Evolutionary conservation across 2,329 filamentous ascomycete species (phyloP).

Genomic region (Fusarium pseudograminearum): DNA sequence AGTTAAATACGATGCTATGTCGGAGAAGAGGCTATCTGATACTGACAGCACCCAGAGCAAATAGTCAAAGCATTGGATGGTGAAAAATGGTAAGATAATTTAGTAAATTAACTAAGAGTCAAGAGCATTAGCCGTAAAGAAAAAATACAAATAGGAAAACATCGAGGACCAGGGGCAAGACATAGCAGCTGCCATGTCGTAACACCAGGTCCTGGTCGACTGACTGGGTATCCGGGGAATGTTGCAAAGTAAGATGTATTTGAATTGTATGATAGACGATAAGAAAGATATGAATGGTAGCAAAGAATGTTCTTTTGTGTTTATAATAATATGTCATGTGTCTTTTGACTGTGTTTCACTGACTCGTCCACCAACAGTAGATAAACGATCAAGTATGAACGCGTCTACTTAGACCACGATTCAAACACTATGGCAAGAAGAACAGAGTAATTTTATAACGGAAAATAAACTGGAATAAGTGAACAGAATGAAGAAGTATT

Average conservation of each 20-base stretch:
- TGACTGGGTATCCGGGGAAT: not conserved
- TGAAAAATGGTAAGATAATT: not conserved
- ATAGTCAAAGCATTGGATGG: too few species aligned
- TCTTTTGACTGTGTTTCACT: not conserved
- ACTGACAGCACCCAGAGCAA: not conserved
- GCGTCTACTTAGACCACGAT: not conserved
- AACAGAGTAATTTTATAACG: not conserved
- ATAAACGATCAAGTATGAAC: not conserved
- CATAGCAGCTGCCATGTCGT: not conserved
- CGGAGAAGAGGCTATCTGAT: not conserved
- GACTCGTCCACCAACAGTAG: not conserved
- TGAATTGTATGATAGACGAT: not conserved
- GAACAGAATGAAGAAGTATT: not conserved
- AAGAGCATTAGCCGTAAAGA: not conserved
- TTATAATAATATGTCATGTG: not conserved
- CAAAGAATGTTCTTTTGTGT: not conserved
- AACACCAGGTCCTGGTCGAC: not conserved
- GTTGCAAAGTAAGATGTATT: not conserved
- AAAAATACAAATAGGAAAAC: not conserved
- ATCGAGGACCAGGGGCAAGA: not conserved
- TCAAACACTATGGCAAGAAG: not conserved
- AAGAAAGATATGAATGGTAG: not conserved
- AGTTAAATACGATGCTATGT: not conserved
- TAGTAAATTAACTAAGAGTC: rapidly evolving
- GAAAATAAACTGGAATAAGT: too few species aligned